phyloP scores from a whole-genome alignment of 805 yeast species.

The Crinitomyces ghanaensis region DNA sequence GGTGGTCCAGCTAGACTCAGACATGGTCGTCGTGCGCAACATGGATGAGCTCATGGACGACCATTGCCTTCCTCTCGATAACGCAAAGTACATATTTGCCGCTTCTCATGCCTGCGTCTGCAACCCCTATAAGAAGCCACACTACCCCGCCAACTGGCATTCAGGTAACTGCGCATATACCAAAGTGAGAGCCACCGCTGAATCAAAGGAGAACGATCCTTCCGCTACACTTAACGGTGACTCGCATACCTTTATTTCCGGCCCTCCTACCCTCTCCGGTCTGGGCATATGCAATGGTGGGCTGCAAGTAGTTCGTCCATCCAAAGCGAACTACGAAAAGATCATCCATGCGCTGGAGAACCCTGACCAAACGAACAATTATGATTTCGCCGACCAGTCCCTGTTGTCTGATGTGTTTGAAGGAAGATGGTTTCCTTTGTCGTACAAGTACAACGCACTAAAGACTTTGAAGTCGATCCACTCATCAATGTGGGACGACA shows the following conservation, averaged over 20 bases:
- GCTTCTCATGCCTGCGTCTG: conserved; percentile 54
- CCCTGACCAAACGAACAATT: conserved; percentile 29
- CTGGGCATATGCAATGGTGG: conserved; percentile 51
- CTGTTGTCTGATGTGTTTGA: conserved; percentile 43
- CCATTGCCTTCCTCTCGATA: conserved; percentile 31
- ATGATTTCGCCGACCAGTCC: conserved; percentile 50
- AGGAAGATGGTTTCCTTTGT: conserved; percentile 39
- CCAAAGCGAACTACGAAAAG: conserved; percentile 26
- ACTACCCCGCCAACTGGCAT: conserved; percentile 46
- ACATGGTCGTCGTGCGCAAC: conserved; percentile 45
- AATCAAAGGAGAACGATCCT: conserved; percentile 13
- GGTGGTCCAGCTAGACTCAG: conserved; percentile 46
- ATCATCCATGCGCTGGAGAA: conserved; percentile 33
- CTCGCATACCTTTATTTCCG: conserved; percentile 20
- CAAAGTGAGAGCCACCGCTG: conserved; percentile 7
- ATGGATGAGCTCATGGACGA: conserved; percentile 52
- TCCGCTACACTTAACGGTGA: conserved; percentile 3
- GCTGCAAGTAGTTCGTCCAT: conserved; percentile 39
- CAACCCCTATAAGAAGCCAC: conserved; percentile 40
- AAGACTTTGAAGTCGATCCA: conserved; percentile 41
- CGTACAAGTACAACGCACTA: conserved; percentile 44
- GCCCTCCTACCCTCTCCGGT: conserved; percentile 34
- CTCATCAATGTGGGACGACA: conserved; percentile 35
- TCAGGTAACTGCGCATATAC: conserved; percentile 42
- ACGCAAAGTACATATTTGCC: conserved; percentile 33